Evolutionary conservation across 1,284 basidiomycete species (phyloP).

Genomic region (Boletellus dicymbophilus): DNA sequence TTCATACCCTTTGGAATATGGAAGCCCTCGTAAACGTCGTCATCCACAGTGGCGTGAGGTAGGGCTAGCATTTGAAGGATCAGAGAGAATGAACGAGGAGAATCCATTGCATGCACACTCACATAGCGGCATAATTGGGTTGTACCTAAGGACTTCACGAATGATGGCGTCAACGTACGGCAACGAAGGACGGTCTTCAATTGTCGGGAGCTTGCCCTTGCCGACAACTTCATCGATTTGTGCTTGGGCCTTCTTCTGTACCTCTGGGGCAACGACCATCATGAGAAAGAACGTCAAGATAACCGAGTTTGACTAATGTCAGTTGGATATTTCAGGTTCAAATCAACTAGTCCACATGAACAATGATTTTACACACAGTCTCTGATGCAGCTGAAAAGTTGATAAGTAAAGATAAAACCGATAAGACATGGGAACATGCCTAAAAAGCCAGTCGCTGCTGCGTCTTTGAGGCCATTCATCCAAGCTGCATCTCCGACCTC

Average conservation of each 20-base stretch:
- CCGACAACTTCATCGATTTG: conserved; percentile 3
- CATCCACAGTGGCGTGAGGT: neutral
- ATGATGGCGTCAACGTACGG: conserved; percentile 7
- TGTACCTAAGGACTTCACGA: conserved; percentile 1
- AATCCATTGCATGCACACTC: neutral
- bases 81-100: neutral
- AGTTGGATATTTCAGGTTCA: neutral
- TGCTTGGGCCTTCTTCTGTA: neutral
- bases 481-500: neutral
- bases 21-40: neutral
- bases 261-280: neutral
- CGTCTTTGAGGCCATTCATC: neutral
- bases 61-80: neutral
- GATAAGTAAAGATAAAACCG: neutral
- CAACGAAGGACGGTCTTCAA: conserved; percentile 1
- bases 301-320: conserved; percentile 1
- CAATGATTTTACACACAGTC: neutral
- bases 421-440: neutral
- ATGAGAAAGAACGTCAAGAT: neutral
- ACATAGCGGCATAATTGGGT: neutral
- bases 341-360: neutral
- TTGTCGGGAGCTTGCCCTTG: neutral
- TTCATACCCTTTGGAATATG: neutral
- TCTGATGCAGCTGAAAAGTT: neutral
- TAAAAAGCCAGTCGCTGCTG: neutral